Evolutionary conservation across 352 stramenopile genomes (phyloP).

Genomic region (Phytophthora podocarpi): DNA sequence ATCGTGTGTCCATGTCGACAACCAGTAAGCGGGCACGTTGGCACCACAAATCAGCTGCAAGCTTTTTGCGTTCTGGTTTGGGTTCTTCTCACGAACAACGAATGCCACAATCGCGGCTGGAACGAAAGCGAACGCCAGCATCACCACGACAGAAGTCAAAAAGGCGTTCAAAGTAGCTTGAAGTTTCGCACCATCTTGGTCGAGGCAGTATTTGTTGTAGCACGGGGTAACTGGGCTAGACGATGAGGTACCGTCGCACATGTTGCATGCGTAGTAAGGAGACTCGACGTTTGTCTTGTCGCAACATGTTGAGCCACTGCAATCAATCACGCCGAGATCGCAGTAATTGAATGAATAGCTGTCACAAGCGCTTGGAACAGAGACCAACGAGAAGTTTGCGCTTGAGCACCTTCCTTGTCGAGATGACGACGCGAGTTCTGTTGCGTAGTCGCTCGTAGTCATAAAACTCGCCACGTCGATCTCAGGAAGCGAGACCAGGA

Average conservation of each 20-base stretch:
- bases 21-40: slow-evolving; percentile 61
- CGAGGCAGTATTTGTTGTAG: slow-evolving; percentile 56
- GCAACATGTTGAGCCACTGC: slow-evolving; percentile 48
- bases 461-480: slow-evolving; percentile 68
- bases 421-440: slow-evolving; percentile 24
- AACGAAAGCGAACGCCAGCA: slow-evolving; percentile 76
- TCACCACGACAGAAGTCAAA: slow-evolving; percentile 59
- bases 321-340: slow-evolving; percentile 49
- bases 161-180: slow-evolving; percentile 71
- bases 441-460: slow-evolving; percentile 31
- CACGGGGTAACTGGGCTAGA: slow-evolving; percentile 31
- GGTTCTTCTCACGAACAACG: slow-evolving; percentile 67
- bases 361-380: slow-evolving; percentile 29
- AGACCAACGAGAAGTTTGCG: slow-evolving; percentile 29
- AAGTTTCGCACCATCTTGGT: slow-evolving; percentile 59
- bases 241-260: slow-evolving; percentile 29
- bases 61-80: slow-evolving; percentile 65
- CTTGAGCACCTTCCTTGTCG: slow-evolving; percentile 35
- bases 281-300: slow-evolving; percentile 40
- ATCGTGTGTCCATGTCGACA: slow-evolving; percentile 64
- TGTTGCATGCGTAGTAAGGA: slow-evolving; percentile 54
- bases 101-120: slow-evolving; percentile 69
- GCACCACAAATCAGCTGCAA: slow-evolving; percentile 71
- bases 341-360: slow-evolving; percentile 48
- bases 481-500: slow-evolving; percentile 53